Base-by-base conservation (phyloP, 495 filamentous ascomycete species). In the Lasiosphaeria ovina region DNA sequence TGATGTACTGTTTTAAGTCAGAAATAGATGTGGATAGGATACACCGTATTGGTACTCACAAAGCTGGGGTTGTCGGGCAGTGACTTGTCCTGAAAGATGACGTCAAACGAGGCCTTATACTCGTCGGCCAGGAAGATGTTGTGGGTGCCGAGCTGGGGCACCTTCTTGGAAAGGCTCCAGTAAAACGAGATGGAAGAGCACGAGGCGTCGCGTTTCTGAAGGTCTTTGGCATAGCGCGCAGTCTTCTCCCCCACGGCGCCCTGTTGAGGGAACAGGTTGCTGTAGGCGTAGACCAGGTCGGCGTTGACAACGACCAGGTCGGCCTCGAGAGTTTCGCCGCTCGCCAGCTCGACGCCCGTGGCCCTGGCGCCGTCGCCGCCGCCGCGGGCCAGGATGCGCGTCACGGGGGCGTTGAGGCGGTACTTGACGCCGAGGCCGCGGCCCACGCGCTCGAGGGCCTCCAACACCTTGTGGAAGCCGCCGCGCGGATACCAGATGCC, bases 141-240 rank as follows among this genome's bases (percentile, higher is more conserved):
- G 68, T 91, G 87, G 8, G 84, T 81, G n/a, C 74, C 71, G 1
- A 91, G 74, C 61, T 84, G 77, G 0, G 84, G 82, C 3, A 89
- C 68, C 35, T 75, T 69, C 32, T 76, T 68, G 57, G 80, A 70
- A 32, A 91, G 77, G 17, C 81, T 78, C 88, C 87, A 91, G 74
- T 89, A 91, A 71, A 89, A 89, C 5, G 85, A 89, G 47, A 91
- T 87, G 44, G 83, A 86, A 66, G 83, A 86, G 72, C 88, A 91
- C 7, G 83, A 86, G 36, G 83, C 77, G 0, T 77, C 62, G 2
- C 79, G 72, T 51, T 75, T 72, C 33, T 74, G 62, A 6, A 90
- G 77, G 12, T 74, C 74, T 12, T 69, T 61, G 14, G 81, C 75
- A 58, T 83, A 82, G 1, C 51, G 48, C 34, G 63, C 40, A n/a